Conservation (phyloP, 106 monocot species). For the Dioscorea alata region DNA sequence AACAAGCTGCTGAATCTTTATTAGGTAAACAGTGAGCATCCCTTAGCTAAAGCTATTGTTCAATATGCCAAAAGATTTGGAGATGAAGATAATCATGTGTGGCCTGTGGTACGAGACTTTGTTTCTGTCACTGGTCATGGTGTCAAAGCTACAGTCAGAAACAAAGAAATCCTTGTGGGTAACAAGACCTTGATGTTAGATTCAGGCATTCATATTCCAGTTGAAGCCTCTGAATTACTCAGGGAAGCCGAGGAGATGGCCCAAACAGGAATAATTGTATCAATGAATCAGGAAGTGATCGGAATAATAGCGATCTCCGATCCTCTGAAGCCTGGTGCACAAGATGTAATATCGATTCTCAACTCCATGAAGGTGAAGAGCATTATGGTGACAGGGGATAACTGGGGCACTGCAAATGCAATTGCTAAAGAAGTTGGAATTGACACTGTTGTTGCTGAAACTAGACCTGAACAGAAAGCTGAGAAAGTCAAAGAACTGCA, state of each 20-base stretch:
- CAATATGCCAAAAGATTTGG: constrained; percentile 69
- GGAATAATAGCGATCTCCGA: constrained; percentile 85
- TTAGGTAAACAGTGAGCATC: constrained; percentile 91
- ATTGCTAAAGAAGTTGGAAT: constrained; percentile 77
- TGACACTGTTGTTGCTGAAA: no score
- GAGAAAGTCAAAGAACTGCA: no score
- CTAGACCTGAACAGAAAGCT: no score
- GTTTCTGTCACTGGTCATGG: constrained; percentile 73
- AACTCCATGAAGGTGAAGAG: constrained; percentile 79
- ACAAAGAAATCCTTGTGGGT: constrained; percentile 57
- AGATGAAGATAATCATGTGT: constrained; percentile 41
- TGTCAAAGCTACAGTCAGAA: constrained; percentile 56
- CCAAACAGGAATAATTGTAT: constrained; percentile 66
- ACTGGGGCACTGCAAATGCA: constrained; percentile 89
- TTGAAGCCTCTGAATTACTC: constrained; percentile 70
- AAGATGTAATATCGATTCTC: constrained; percentile 77
- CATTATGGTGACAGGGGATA: constrained; percentile 95
- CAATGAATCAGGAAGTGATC: constrained; percentile 52
- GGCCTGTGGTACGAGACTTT: constrained; percentile 58
- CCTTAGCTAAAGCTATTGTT: constrained; percentile 79
- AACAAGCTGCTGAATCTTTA: no score
- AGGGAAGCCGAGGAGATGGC: constrained; percentile 59
- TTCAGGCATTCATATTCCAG: constrained; percentile 38
- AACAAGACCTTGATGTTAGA: constrained; percentile 84
- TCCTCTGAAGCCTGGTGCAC: constrained; percentile 69